A percentile compares a stretch with the other conserved stretches of the same genome.
These are phyloP conservation scores for Batkoa obscura DNA, from an alignment of 371 early-diverging fungal genomes.

Conservation along the genomic window DNA sequence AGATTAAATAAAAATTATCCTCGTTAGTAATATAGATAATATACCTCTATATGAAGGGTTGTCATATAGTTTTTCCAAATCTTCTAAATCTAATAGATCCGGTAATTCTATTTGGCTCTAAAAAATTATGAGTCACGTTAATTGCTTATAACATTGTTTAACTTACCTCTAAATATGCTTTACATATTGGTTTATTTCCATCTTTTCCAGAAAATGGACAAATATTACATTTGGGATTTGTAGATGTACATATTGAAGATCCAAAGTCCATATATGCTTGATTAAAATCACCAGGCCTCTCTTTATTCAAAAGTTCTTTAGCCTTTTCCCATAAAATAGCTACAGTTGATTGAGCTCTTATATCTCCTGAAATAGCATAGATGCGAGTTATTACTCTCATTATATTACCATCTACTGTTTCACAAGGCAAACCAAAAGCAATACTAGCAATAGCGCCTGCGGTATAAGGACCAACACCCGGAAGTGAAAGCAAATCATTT, in stretches of 20 bases:
- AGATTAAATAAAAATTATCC: too few relatives aligned
- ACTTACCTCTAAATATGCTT: too few relatives aligned
- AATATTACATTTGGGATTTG: constrained; percentile 33
- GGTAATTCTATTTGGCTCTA: too few relatives aligned
- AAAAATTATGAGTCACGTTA: too few relatives aligned
- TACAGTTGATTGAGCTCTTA: constrained; percentile 33
- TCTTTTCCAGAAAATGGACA: too few relatives aligned
- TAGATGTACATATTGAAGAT: constrained; percentile 53
- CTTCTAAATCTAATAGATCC: too few relatives aligned
- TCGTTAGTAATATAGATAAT: too few relatives aligned
- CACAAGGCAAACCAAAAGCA: constrained; percentile 39
- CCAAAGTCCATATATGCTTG: constrained; percentile 76
- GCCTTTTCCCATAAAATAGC: constrained; percentile 45
- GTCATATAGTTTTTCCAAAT: too few relatives aligned
- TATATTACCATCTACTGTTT: constrained; percentile 68
- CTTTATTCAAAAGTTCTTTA: constrained; percentile 22
- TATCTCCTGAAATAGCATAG: constrained; percentile 48
- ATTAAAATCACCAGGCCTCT: constrained; percentile 58
- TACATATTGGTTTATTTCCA: too few relatives aligned
- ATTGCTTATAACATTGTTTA: too few relatives aligned
- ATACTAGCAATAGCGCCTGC: constrained; percentile 49
- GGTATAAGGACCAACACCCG: constrained; percentile 47
- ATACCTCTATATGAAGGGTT: too few relatives aligned
- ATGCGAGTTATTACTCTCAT: constrained; percentile 48
- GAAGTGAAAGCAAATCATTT: constrained; percentile 31